Evolutionary conservation across 2,329 filamentous ascomycete species (phyloP).

Genomic region (Pestalotiopsis sp.): DNA sequence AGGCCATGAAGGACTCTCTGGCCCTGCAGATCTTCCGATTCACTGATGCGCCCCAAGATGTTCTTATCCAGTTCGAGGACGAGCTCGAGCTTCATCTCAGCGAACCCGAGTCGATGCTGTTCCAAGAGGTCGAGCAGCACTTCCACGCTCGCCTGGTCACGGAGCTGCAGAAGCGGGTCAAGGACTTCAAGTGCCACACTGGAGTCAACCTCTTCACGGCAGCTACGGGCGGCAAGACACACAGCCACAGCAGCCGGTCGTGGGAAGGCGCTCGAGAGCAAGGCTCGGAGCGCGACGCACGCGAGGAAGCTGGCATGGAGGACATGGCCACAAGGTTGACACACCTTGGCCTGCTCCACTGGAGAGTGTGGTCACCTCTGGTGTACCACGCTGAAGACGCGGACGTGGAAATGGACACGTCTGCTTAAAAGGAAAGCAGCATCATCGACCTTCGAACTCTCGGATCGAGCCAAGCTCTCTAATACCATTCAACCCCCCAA

Average conservation of each 20-base stretch:
- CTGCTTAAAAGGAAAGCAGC: neutral
- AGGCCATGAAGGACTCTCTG: slow-evolving; percentile 53
- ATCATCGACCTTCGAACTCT: neutral
- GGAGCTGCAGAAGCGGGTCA: slow-evolving; percentile 52
- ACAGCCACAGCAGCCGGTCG: slow-evolving; percentile 26
- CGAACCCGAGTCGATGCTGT: slow-evolving; percentile 44
- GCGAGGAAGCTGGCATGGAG: slow-evolving; percentile 57
- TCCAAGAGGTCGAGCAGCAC: slow-evolving; percentile 50
- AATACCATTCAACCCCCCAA: slow-evolving; percentile 1
- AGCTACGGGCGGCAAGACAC: slow-evolving; percentile 54
- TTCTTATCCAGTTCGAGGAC: slow-evolving; percentile 51
- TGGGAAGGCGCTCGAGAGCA: no score
- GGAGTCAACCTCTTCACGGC: slow-evolving; percentile 57
- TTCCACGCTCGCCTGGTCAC: slow-evolving; percentile 52
- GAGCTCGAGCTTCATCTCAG: slow-evolving; percentile 48
- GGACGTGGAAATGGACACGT: slow-evolving; percentile 23
- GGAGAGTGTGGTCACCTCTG: slow-evolving; percentile 82
- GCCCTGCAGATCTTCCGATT: slow-evolving; percentile 63
- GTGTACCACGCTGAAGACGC: slow-evolving; percentile 60
- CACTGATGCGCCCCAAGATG: slow-evolving; percentile 51
- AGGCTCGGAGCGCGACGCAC: slow-evolving; percentile 38
- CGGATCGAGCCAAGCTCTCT: slow-evolving; percentile 2
- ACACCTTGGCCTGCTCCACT: slow-evolving; percentile 84
- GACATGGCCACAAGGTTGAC: slow-evolving; percentile 78
- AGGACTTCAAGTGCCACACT: slow-evolving; percentile 54